Evolutionary conservation across 1,139 yeast species (phyloP).

Genomic region (Pichia sorboxylosa): DNA sequence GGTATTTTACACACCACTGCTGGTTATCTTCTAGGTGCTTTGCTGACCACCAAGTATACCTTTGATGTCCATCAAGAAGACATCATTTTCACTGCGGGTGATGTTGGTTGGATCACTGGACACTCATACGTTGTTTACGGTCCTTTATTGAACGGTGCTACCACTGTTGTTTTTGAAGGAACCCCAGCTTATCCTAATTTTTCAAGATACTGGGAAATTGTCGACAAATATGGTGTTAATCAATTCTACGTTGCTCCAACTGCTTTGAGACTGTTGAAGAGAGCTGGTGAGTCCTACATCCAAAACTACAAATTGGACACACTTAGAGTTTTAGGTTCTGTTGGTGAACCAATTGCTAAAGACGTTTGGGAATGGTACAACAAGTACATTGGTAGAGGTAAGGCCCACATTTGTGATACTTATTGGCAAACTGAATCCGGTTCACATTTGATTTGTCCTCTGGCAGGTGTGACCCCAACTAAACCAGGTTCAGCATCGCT

Average conservation of each 20-base stretch:
- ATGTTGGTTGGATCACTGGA: constrained; percentile 85
- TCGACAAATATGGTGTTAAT: constrained; percentile 63
- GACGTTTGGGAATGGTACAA: constrained; percentile 93
- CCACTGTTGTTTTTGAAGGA: constrained; percentile 76
- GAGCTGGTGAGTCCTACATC: constrained; percentile 65
- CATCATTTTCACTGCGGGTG: constrained; percentile 73
- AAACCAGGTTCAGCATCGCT: constrained; percentile 73
- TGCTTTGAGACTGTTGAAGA: constrained; percentile 68
- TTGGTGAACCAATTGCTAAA: constrained; percentile 88
- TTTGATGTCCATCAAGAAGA: constrained; percentile 70
- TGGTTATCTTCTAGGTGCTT: constrained; percentile 65
- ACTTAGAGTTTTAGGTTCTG: constrained; percentile 68
- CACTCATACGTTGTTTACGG: constrained; percentile 79
- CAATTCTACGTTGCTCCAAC: constrained; percentile 90
- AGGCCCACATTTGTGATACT: constrained; percentile 67
- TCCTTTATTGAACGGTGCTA: constrained; percentile 67
- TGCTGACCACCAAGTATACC: constrained; percentile 57
- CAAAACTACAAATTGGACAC: constrained; percentile 55
- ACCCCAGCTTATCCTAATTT: constrained; percentile 77
- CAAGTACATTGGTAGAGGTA: constrained; percentile 62
- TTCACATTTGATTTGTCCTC: constrained; percentile 58
- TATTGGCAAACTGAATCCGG: constrained; percentile 85
- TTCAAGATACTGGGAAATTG: constrained; percentile 77
- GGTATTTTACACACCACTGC: constrained; percentile 69
- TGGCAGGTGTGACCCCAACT: constrained; percentile 64